Base-by-base conservation (phyloP, 2,329 filamentous ascomycete genomes). In the Mycosphaerella arachidis region DNA sequence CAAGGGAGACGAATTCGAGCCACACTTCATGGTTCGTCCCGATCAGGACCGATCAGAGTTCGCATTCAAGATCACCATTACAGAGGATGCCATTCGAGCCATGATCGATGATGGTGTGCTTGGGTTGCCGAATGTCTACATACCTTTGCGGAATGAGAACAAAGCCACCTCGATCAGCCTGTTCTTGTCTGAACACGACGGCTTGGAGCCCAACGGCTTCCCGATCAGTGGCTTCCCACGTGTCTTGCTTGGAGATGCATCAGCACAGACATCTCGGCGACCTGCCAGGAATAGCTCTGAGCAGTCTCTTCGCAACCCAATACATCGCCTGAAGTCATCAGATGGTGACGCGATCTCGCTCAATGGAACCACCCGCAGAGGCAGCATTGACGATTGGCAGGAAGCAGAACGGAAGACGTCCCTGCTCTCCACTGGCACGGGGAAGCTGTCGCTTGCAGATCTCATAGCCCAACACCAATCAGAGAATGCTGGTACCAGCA, bases 191-290 rank as follows among this genome's bases (percentile, higher is more conserved):
- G 59, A 66, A 18, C 69, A 74, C 43, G 70, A 72, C 52, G 67
- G 65, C 13, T 61, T 72, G 5, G 71, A 72, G 58, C 71, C 72
- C 1, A 69, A 71, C 46, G 66, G 67, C 6, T 71, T 71, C 48
- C 69, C 73, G 4, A 74, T 76, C 56, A 73, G 70, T 53, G 72
- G 72, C 30, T 74, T 74, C 53, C 72, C 72, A 27, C 59, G 71
- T 48, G 64, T 70, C 20, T 60, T 75, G 5, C 64, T 73, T 1
- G 70, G 69, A 45, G 70, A 72, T 55, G 60, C 60, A 13, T 58
- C 54, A 45, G 52, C 48, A 13, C 58, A 58, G 13, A 59, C 63
- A 27, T 31, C 63, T 20, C 63, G 66, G 9, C 61, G 63, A 33
- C 65, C 66, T 6, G 54, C 58, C n/a, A 63, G 68, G 51, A 48